Base-by-base conservation (phyloP, 306 rosid genomes). In the Trifolium subterraneum region DNA sequence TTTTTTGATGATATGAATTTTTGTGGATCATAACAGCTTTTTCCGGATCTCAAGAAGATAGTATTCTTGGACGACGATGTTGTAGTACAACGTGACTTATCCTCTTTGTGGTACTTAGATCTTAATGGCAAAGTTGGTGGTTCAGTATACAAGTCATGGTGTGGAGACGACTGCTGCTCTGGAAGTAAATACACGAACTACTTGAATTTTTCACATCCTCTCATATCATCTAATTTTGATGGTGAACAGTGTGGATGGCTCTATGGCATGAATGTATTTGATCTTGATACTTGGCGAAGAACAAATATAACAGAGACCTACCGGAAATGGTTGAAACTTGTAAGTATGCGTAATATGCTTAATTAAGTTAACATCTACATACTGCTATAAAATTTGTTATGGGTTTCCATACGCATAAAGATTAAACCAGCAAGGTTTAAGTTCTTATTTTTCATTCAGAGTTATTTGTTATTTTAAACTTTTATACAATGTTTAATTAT, bases 41-140 rank as follows among this genome's bases (percentile, higher is more conserved):
- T 93, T 90, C 98, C 98, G 55, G 92, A 89, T 81, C 97, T 93
- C 70, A 80, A 85, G 70, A 89, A 85, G 90, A 79, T 90, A 45
- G 83, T 93, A 68, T 85, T 89, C 77, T 82, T 93, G 88, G 98
- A 93, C 62, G 98, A 93, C 71, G 98, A 93, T 86, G 80, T 86
- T 78, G 97, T 89, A 18, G 89, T 90, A 50, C 98, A 93, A 79
- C 96, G 48, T 68, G 97, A 90, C 84, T 78, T 93, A 62, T 85
- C 97, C 60, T 78, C 89, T 73, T 86, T 93, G 78, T 93, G 96
- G 98, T 90, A 87, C 58, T 60, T 89, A 59, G 88, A 93, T 87
- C 97, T 93, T 78, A 74, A 85, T 25, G 97, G 93, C 55, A 90
- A 90, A 83, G 96, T 89, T 79, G 75, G 83, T 79, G 97, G 98